A percentile compares a stretch with the other conserved stretches of the same genome.
phyloP scores from a whole-genome alignment of 805 yeast species.

The Ogataea nitratoaversa region DNA sequence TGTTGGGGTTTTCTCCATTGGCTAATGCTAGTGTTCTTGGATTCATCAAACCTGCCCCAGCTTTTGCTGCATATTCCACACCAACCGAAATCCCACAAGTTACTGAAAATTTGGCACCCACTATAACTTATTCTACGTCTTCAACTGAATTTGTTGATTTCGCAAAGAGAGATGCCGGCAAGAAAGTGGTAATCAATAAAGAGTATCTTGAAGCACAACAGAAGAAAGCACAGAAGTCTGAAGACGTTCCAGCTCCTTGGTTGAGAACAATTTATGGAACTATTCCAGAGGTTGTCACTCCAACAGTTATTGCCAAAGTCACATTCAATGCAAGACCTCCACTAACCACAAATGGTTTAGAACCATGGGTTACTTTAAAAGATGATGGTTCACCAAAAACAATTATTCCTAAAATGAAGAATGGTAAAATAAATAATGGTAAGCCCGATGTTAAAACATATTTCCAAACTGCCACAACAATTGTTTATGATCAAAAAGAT shows the following conservation, averaged over 20 bases:
- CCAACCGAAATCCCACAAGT: not conserved
- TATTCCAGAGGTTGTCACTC: constrained; percentile 54
- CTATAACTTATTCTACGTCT: not conserved
- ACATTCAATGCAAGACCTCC: constrained; percentile 70
- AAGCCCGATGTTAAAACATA: constrained; percentile 73
- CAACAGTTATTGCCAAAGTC: constrained; percentile 60
- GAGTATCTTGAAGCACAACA: constrained; percentile 22
- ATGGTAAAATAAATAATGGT: constrained; percentile 62
- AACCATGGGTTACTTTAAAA: constrained; percentile 77
- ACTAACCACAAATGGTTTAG: constrained; percentile 56
- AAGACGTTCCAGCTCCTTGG: constrained; percentile 61
- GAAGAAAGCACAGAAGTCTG: constrained; percentile 8
- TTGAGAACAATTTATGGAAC: constrained; percentile 60
- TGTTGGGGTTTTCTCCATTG: not conserved
- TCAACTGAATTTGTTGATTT: not conserved
- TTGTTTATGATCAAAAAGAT: constrained; percentile 53
- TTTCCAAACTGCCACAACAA: constrained; percentile 66
- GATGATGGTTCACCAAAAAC: constrained; percentile 80
- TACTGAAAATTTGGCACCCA: not conserved
- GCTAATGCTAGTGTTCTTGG: constrained; percentile 1
- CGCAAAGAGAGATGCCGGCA: constrained; percentile 6
- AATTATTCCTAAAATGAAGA: constrained; percentile 67
- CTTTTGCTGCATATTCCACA: not conserved
- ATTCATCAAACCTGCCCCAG: not conserved
- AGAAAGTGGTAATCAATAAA: constrained; percentile 24